phyloP scores from a whole-genome alignment of 768 basidiomycete species.

The Boletus vermiculosoides region DNA sequence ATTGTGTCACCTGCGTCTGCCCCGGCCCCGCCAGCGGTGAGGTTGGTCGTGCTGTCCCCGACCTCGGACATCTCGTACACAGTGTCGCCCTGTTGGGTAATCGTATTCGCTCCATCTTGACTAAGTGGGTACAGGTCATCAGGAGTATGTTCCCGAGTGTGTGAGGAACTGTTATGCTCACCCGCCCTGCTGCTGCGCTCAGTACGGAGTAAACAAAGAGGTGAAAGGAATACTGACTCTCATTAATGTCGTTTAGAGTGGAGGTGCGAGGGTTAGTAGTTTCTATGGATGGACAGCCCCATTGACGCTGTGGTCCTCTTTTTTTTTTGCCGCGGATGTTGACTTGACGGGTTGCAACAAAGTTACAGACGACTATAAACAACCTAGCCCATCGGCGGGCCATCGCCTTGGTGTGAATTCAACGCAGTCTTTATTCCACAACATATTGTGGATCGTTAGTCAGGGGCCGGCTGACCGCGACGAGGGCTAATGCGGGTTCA shows the following conservation, averaged over 20 bases:
- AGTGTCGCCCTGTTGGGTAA: slow-evolving; percentile 56
- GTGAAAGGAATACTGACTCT: slow-evolving; percentile 47
- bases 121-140: slow-evolving; percentile 13
- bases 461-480: too few relatives aligned
- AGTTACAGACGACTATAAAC: slow-evolving; percentile 19
- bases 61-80: slow-evolving; percentile 74
- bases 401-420: neutral
- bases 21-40: slow-evolving; percentile 36
- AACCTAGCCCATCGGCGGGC: too few relatives aligned
- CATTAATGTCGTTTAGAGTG: slow-evolving; percentile 61
- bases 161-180: slow-evolving; percentile 31
- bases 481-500: too few relatives aligned
- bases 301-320: neutral
- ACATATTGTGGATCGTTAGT: too few relatives aligned
- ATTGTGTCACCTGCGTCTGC: slow-evolving; percentile 55
- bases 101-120: slow-evolving; percentile 53
- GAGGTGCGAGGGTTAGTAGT: slow-evolving; percentile 9
- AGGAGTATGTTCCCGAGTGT: neutral
- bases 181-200: slow-evolving; percentile 57
- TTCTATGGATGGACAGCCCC: neutral
- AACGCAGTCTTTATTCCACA: too few relatives aligned
- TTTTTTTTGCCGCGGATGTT: slow-evolving; percentile 3
- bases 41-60: slow-evolving; percentile 54
- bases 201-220: slow-evolving; percentile 1
- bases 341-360: slow-evolving; percentile 9